Percentiles rank a stretch among this genome's conserved stretches.
phyloP scores from a whole-genome alignment of 1,284 basidiomycete species.

The Leccinum pachyderme region DNA sequence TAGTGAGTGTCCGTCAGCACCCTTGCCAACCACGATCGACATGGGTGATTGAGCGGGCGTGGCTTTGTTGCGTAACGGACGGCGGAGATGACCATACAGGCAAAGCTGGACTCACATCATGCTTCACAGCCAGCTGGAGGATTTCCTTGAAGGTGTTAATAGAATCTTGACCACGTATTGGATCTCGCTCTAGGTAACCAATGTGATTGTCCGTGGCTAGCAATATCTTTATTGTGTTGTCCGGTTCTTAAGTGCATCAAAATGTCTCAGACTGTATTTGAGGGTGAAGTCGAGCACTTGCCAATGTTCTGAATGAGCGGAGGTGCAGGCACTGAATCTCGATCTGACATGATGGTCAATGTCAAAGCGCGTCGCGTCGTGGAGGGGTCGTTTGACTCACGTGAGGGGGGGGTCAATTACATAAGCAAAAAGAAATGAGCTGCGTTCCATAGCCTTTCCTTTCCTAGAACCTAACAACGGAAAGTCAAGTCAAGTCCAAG shows the following conservation, averaged over 20 bases:
- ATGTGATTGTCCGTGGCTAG: constrained; percentile 96
- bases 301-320: constrained; percentile 39
- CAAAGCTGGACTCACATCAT: constrained; percentile 61
- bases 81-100: neutral
- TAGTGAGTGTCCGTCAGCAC: constrained; percentile 31
- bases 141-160: constrained; percentile 96
- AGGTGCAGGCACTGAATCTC: constrained; percentile 27
- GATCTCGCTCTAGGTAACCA: constrained; percentile 93
- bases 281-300: constrained; percentile 25
- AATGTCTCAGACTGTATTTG: constrained; percentile 3
- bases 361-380: constrained; percentile 8
- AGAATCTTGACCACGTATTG: constrained; percentile 91
- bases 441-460: too few relatives aligned
- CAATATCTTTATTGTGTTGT: constrained; percentile 79
- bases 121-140: constrained; percentile 83
- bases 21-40: neutral
- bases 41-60: neutral
- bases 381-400: constrained; percentile 12
- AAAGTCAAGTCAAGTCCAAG: neutral
- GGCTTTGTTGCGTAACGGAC: neutral
- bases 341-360: constrained; percentile 27
- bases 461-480: neutral
- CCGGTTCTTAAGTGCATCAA: constrained; percentile 40
- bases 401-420: constrained; percentile 5
- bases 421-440: neutral